Percentiles rank a stretch among this genome's conserved stretches.
Evolutionary conservation across 1,284 basidiomycete species (phyloP).

Genomic region (Phenoliferia sp.): DNA sequence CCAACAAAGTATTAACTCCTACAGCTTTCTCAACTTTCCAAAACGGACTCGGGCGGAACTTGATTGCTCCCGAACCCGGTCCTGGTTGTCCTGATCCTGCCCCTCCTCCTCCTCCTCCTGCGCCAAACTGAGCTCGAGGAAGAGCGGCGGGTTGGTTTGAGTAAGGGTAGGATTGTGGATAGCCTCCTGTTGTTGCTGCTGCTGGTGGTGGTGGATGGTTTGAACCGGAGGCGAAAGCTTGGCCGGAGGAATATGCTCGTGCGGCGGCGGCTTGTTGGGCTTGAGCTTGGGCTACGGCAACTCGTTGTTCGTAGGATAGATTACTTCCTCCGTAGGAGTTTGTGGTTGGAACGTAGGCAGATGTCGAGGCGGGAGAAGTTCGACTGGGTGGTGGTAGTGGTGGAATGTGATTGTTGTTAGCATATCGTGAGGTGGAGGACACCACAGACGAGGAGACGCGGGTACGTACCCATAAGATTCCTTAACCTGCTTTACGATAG

Average conservation of each 20-base stretch:
- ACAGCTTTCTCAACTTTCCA: slow-evolving; percentile 62
- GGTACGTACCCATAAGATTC: neutral
- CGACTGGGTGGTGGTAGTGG: neutral
- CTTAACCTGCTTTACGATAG: neutral
- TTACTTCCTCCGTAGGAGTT: too few species aligned
- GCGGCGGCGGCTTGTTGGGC: neutral
- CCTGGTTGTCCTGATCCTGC: neutral
- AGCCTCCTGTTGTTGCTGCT: neutral
- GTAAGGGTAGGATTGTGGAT: neutral
- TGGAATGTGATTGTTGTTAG: neutral
- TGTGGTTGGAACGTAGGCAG: too few species aligned
- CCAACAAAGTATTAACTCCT: slow-evolving; percentile 62
- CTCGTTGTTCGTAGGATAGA: too few species aligned
- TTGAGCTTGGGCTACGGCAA: neutral
- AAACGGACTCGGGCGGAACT: slow-evolving; percentile 75
- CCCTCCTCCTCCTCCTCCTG: neutral
- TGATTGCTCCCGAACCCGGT: slow-evolving; percentile 56
- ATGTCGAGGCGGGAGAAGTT: neutral
- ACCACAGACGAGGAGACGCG: neutral
- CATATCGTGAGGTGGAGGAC: neutral
- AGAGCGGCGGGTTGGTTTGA: neutral
- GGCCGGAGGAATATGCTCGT: neutral
- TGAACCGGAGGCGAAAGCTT: neutral
- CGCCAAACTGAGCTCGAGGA: slow-evolving; percentile 10
- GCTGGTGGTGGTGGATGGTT: too few species aligned